Conservation (phyloP, 495 filamentous ascomycete species). For the Aspergillus mulundensis region DNA sequence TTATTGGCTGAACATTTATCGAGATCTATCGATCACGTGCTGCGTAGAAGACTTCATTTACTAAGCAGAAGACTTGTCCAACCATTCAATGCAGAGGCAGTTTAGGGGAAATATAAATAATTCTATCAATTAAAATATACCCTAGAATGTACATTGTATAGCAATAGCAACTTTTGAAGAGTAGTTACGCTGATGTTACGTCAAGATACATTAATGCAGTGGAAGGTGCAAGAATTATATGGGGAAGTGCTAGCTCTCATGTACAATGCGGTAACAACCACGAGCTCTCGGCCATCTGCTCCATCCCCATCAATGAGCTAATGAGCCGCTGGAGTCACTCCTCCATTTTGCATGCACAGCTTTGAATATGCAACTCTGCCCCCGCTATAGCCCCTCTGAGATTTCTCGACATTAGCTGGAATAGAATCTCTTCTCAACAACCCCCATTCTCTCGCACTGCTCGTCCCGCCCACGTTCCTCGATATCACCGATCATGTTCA, state of each 20-base stretch:
- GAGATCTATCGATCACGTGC: neutral
- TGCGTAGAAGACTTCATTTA: neutral
- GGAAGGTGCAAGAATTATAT: neutral
- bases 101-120: neutral
- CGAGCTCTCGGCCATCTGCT: constrained; percentile 29
- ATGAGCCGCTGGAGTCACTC: neutral
- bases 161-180: neutral
- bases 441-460: neutral
- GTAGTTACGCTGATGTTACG: neutral
- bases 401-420: neutral
- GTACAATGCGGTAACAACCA: constrained; percentile 19
- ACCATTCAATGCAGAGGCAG: neutral
- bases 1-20: constrained; percentile 21
- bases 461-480: constrained; percentile 16
- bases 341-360: constrained; percentile 3
- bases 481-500: constrained; percentile 35
- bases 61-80: neutral
- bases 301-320: constrained; percentile 11
- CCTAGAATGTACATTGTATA: neutral
- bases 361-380: neutral
- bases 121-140: neutral
- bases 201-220: neutral
- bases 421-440: neutral
- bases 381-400: neutral
- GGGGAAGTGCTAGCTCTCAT: constrained; percentile 3